Evolutionary conservation across 441 rosid genomes (phyloP), one percentile per base, ranked within the genome.

Genomic region (Aleurites moluccanus): DNA sequence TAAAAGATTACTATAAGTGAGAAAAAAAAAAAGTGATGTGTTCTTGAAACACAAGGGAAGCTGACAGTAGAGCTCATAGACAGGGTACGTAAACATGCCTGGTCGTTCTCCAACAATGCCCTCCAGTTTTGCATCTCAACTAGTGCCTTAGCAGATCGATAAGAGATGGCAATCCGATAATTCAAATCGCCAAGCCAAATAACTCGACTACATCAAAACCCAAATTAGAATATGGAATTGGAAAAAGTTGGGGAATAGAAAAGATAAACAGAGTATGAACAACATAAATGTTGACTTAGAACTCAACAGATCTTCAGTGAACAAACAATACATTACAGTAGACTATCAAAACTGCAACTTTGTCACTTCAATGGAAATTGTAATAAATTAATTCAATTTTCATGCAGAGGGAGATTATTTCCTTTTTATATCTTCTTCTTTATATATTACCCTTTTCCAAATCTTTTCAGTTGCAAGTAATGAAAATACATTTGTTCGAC

Each of bases 71-170:
- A 49, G 64, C 70, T 63, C 10, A 25, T 53, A 64, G 56, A 63
- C 28, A 74, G 64, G 35, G 53, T 69, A 47, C 30, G 57, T 38
- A 69, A 61, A 77, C 83, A 38, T 86, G 87, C 99, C 93, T 96
- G 99, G 80, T 96, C 98, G 74, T 92, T 96, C 81, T 93, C 91
- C 68, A 96, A 82, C 80, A 96, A 81, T 75, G 96, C 97, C 82
- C 96, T 88, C 99, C 99, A 96, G 70, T 92, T 93, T 78, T 92
- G 93, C 99, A 96, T 96, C 89, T 96, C 96, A 35, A 96, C 97
- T 2, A 96, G 96, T 55, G 99, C 99, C 88, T 96, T 96, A 28
- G 99, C 98, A 72, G 96, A 92, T 75, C 96, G 98, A 82, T 92
- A 91, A 18, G 98, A 87, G 61, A 96, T 83, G 2, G 96, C 97